A percentile compares a stretch with the other conserved stretches of the same genome.
Evolutionary conservation across 2,329 filamentous ascomycete species (phyloP).

Genomic region (Dichotomopilus funicola): DNA sequence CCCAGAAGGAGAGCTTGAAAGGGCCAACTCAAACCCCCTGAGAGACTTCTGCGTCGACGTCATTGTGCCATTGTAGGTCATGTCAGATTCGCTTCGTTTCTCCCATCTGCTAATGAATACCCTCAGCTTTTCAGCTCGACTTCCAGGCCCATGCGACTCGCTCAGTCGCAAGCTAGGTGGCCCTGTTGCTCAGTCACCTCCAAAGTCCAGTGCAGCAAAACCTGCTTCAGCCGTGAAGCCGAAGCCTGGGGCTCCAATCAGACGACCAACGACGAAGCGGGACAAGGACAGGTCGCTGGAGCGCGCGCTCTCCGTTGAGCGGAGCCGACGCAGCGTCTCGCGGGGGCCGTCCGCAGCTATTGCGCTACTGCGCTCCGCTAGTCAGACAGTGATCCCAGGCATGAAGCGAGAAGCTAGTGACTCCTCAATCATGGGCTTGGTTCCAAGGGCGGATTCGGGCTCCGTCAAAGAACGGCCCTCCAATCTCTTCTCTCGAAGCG

Average conservation of each 20-base stretch:
- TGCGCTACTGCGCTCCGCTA: slow-evolving; percentile 62
- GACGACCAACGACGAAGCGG: slow-evolving; percentile 39
- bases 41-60: slow-evolving; percentile 75
- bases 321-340: slow-evolving; percentile 48
- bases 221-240: slow-evolving; percentile 36
- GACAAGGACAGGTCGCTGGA: slow-evolving; percentile 48
- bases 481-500: slow-evolving; percentile 34
- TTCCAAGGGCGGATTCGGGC: slow-evolving; percentile 37
- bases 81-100: neutral
- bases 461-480: slow-evolving; percentile 39
- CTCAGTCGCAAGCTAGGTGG: slow-evolving; percentile 74
- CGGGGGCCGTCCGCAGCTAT: slow-evolving; percentile 52
- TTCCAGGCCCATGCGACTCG: slow-evolving; percentile 63
- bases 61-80: slow-evolving; percentile 66
- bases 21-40: slow-evolving; percentile 53
- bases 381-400: slow-evolving; percentile 51
- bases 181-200: slow-evolving; percentile 52
- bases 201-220: slow-evolving; percentile 43
- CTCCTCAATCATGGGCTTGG: slow-evolving; percentile 43
- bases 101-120: slow-evolving; percentile 29
- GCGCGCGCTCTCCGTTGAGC: slow-evolving; percentile 56
- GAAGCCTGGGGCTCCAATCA: slow-evolving; percentile 47
- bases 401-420: slow-evolving; percentile 67
- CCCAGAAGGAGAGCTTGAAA: slow-evolving; percentile 33
- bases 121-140: slow-evolving; percentile 61